phyloP scores from a whole-genome alignment of 768 basidiomycete genomes.

The Suillus lakei region DNA sequence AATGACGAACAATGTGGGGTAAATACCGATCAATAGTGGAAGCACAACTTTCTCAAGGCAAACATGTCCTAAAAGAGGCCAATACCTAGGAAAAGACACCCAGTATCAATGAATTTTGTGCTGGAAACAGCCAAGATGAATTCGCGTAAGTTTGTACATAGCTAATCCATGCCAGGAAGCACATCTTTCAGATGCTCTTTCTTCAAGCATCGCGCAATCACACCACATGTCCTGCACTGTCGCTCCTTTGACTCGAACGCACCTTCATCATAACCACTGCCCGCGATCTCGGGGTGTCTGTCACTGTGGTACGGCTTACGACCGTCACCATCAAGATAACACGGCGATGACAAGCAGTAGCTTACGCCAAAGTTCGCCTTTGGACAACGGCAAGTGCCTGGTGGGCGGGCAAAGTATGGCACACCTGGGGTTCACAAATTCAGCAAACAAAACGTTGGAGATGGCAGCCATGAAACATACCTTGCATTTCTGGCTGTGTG shows the following conservation, averaged over 20 bases:
- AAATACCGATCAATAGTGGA: conserved; percentile 3
- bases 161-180: conserved; percentile 16
- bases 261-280: conserved; percentile 2
- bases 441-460: not conserved
- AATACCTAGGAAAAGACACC: no score
- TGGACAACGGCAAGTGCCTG: not conserved
- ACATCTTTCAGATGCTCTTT: conserved; percentile 27
- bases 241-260: conserved; percentile 21
- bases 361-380: conserved; percentile 3
- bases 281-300: not conserved
- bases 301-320: not conserved
- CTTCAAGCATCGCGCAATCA: conserved; percentile 22
- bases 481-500: not conserved
- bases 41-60: no score
- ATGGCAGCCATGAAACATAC: not conserved
- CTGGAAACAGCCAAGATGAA: not conserved
- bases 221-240: conserved; percentile 23
- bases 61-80: no score
- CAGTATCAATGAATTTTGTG: no score
- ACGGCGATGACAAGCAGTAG: not conserved
- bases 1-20: not conserved
- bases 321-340: not conserved
- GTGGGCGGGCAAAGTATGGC: not conserved
- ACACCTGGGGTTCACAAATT: not conserved
- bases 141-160: not conserved